These are phyloP conservation scores for Aspergillus campestris DNA, from an alignment of 495 filamentous ascomycete genomes.

Conservation along the genomic window DNA sequence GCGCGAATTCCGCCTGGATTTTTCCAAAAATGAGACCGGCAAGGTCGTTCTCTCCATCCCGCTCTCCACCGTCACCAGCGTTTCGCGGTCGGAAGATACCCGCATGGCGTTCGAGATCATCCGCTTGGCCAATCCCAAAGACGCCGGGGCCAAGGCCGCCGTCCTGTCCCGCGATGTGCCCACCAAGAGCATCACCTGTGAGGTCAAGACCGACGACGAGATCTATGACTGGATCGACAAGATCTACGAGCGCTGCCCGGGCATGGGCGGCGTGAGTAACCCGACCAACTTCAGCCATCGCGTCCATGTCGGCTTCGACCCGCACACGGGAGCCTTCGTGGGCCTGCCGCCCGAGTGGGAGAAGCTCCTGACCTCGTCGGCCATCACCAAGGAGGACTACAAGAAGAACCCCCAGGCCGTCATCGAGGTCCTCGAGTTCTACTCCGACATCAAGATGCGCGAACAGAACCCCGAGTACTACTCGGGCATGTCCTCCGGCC, in stretches of 20 bases:
- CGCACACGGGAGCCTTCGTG: slow-evolving; percentile 83
- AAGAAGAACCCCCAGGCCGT: slow-evolving; percentile 97
- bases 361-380: slow-evolving; percentile 85
- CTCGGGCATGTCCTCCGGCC: slow-evolving; percentile 54
- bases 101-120: slow-evolving; percentile 89
- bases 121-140: slow-evolving; percentile 54
- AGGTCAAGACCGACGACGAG: slow-evolving; percentile 89
- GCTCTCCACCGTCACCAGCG: slow-evolving; percentile 75
- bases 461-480: slow-evolving; percentile 73
- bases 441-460: slow-evolving; percentile 87
- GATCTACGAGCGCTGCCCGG: slow-evolving; percentile 91
- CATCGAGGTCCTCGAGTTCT: slow-evolving; percentile 94
- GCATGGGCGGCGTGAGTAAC: slow-evolving; percentile 96
- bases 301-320: slow-evolving; percentile 96
- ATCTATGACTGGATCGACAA: slow-evolving; percentile 98
- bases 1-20: slow-evolving; percentile 81
- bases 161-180: slow-evolving; percentile 62
- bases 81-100: slow-evolving; percentile 77
- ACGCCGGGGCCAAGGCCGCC: slow-evolving; percentile 50
- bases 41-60: slow-evolving; percentile 73
- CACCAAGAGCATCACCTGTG: slow-evolving; percentile 72
- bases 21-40: slow-evolving; percentile 79
- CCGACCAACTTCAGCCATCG: slow-evolving; percentile 95
- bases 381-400: slow-evolving; percentile 96
- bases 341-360: slow-evolving; percentile 95